Conservation (phyloP, 805 yeast species). For the Candida piceae region DNA sequence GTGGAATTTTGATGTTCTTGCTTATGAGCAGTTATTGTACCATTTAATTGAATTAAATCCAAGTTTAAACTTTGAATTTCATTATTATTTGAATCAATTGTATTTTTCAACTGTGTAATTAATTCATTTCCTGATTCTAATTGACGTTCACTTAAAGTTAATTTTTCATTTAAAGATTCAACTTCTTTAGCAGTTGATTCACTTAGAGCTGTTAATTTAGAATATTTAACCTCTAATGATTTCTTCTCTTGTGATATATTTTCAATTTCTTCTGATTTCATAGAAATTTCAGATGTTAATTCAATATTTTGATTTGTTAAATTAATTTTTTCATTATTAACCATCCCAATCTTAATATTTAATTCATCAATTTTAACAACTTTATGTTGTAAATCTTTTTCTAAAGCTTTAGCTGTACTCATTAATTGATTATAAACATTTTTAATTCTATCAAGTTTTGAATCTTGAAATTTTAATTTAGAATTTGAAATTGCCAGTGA, state of each 20-base stretch:
- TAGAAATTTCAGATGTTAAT: conserved; percentile 12
- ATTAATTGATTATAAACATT: conserved; percentile 15
- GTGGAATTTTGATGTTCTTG: conserved; percentile 9
- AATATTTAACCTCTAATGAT: conserved; percentile 4
- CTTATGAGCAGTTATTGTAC: conserved; percentile 8
- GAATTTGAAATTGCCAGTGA: conserved; percentile 12
- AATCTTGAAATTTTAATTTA: conserved; percentile 9
- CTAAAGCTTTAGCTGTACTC: conserved; percentile 16
- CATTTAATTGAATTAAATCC: conserved; percentile 8
- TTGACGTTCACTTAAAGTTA: conserved; percentile 7
- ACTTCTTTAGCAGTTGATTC: conserved; percentile 6
- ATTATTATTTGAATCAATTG: conserved; percentile 4
- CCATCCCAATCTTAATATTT: conserved; percentile 15
- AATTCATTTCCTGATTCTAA: conserved; percentile 8
- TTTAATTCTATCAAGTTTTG: conserved; percentile 16
- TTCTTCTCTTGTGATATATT: conserved; percentile 8
- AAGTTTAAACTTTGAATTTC: conserved; percentile 11
- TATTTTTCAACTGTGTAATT: conserved; percentile 8
- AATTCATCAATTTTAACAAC: conserved; percentile 6
- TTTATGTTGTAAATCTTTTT: conserved; percentile 11
- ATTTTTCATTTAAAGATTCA: conserved; percentile 14
- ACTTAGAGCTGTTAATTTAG: conserved; percentile 1
- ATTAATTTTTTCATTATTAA: conserved; percentile 20
- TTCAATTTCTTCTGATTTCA: conserved; percentile 21
- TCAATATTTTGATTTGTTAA: conserved; percentile 20